A percentile compares a stretch with the other conserved stretches of the same genome.
phyloP scores from a whole-genome alignment of 768 basidiomycete species.

The Trametes cubensis region DNA sequence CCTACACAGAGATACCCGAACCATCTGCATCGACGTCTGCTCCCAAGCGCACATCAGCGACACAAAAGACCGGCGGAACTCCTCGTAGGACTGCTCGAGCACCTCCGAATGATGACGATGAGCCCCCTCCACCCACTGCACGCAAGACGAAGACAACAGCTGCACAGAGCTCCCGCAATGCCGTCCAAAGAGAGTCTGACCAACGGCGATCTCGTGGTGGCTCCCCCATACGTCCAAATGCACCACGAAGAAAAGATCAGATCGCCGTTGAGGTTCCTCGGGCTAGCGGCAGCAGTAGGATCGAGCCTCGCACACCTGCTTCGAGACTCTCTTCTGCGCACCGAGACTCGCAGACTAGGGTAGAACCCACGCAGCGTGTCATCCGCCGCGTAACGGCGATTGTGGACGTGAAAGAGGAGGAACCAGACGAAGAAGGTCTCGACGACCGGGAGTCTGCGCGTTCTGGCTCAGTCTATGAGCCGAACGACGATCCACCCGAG shows the following conservation, averaged over 20 bases:
- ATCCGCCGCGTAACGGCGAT: slow-evolving; percentile 68
- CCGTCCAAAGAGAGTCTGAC: not conserved
- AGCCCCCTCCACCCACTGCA: not conserved
- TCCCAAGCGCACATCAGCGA: slow-evolving; percentile 29
- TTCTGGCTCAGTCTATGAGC: slow-evolving; percentile 19
- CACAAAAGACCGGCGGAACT: slow-evolving; percentile 8
- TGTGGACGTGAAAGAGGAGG: slow-evolving; percentile 66
- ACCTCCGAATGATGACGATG: slow-evolving; percentile 8
- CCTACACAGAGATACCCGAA: slow-evolving; percentile 20
- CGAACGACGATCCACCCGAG: slow-evolving; percentile 23
- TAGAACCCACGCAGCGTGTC: slow-evolving; percentile 39
- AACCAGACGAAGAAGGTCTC: slow-evolving; percentile 38
- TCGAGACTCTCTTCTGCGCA: slow-evolving; percentile 1
- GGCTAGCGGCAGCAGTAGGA: not conserved
- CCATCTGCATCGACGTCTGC: slow-evolving; percentile 25
- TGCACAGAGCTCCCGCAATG: not conserved
- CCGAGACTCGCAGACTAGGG: slow-evolving; percentile 16
- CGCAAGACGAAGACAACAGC: slow-evolving; percentile 9
- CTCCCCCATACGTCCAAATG: slow-evolving; percentile 4
- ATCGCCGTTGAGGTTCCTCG: not conserved
- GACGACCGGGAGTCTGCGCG: slow-evolving; percentile 16
- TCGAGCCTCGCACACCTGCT: slow-evolving; percentile 12
- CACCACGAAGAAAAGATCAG: slow-evolving; percentile 9
- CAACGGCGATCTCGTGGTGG: not conserved
- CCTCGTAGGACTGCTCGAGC: slow-evolving; percentile 5